Evolutionary conservation across 352 stramenopile species (phyloP).

Genomic region (Phytophthora pistaciae): DNA sequence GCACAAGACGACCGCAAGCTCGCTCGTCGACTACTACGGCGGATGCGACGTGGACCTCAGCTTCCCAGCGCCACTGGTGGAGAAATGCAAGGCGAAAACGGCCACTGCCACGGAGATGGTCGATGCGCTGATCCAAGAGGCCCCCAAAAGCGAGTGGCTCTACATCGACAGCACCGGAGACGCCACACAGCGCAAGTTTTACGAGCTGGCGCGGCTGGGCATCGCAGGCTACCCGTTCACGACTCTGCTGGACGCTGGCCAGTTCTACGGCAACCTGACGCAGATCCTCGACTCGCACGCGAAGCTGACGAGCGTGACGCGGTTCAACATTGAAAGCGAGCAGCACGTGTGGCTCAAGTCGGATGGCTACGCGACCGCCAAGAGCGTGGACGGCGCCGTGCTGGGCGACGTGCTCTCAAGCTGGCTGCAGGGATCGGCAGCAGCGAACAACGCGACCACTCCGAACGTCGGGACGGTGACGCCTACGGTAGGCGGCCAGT

Average conservation of each 20-base stretch:
- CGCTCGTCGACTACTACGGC: constrained; percentile 60
- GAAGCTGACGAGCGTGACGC: constrained; percentile 22
- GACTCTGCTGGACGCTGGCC: constrained; percentile 33
- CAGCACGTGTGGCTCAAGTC: constrained; percentile 34
- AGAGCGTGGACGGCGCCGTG: constrained; percentile 20
- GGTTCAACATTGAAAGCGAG: constrained; percentile 37
- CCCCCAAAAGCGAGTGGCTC: constrained; percentile 47
- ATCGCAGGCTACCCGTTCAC: constrained; percentile 56
- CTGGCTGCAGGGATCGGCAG: constrained; percentile 16
- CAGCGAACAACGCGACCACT: constrained; percentile 10
- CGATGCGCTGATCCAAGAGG: constrained; percentile 36
- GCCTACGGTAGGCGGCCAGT: constrained; percentile 1
- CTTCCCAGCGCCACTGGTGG: constrained; percentile 27
- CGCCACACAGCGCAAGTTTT: constrained; percentile 57
- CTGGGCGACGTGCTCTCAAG: constrained; percentile 28
- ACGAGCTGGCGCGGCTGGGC: constrained; percentile 48
- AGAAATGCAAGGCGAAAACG: constrained; percentile 40
- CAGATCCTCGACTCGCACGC: constrained; percentile 55
- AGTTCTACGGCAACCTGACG: constrained; percentile 51
- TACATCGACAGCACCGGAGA: constrained; percentile 61
- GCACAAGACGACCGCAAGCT: constrained; percentile 27
- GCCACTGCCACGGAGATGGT: constrained; percentile 42
- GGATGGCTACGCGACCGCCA: constrained; percentile 14
- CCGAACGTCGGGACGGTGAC: background rate
- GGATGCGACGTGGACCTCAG: constrained; percentile 46